These are phyloP conservation scores for Termitomyces eurrhizus DNA, from an alignment of 768 basidiomycete genomes.

Conservation along the genomic window DNA sequence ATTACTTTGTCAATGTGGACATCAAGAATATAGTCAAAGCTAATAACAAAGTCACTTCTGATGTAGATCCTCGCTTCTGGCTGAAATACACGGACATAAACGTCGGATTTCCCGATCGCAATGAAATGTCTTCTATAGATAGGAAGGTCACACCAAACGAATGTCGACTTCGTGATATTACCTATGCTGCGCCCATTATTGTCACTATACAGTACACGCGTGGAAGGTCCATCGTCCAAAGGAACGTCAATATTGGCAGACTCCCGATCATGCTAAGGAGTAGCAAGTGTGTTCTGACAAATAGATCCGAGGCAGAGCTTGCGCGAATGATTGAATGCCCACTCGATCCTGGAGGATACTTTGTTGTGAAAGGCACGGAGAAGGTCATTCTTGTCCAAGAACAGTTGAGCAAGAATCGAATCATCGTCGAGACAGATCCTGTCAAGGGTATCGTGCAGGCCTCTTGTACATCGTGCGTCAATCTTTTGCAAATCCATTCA, in stretches of 20 bases:
- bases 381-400: constrained; percentile 99
- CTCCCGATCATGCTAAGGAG: constrained; percentile 96
- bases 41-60: constrained; percentile 91
- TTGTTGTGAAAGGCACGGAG: constrained; percentile 98
- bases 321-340: constrained; percentile 98
- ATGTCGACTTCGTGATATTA: constrained; percentile 92
- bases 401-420: constrained; percentile 97
- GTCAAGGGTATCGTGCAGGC: constrained; percentile 91
- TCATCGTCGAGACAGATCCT: constrained; percentile 93
- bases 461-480: constrained; percentile 89
- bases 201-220: constrained; percentile 95
- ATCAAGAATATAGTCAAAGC: constrained; percentile 95
- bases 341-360: constrained; percentile 98
- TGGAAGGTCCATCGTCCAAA: constrained; percentile 82
- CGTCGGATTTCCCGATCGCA: constrained; percentile 88
- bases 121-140: constrained; percentile 76
- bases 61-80: constrained; percentile 96
- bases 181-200: constrained; percentile 88
- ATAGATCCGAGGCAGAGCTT: constrained; percentile 70
- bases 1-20: constrained; percentile 96
- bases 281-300: constrained; percentile 89
- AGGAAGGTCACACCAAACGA: constrained; percentile 92
- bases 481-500: neutral
- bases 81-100: constrained; percentile 95
- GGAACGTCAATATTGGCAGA: constrained; percentile 86